These are phyloP conservation scores for Spizellomyces sp. DNA, from an alignment of 192 early-diverging fungal species.

Conservation along the genomic window DNA sequence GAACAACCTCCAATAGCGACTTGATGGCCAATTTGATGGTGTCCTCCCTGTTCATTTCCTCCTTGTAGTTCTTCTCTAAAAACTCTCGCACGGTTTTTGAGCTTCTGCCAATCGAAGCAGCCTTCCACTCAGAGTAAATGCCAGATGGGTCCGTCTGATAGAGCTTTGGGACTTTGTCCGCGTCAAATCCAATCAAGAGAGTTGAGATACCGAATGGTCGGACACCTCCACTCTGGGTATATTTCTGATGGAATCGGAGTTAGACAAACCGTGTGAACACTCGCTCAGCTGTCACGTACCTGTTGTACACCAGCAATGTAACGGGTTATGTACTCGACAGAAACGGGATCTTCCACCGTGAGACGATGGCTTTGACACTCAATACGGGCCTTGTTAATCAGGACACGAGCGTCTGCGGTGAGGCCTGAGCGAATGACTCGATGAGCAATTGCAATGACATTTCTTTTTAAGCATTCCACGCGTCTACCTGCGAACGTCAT, in stretches of 20 bases:
- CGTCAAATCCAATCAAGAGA: conserved; percentile 92
- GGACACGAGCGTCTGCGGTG: conserved; percentile 92
- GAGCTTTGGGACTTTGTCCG: conserved; percentile 83
- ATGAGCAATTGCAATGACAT: background rate
- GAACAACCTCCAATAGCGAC: conserved; percentile 95
- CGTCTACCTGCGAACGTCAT: conserved; percentile 88
- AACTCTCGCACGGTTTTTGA: conserved; percentile 98
- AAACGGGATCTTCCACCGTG: conserved; percentile 95
- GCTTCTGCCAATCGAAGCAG: conserved; percentile 93
- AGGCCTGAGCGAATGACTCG: conserved; percentile 61
- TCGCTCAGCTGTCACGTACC: conserved; percentile 47
- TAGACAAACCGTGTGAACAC: background rate
- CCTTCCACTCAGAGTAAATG: conserved; percentile 99
- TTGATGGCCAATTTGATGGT: conserved; percentile 89
- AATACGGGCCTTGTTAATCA: conserved; percentile 94
- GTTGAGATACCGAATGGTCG: conserved; percentile 98
- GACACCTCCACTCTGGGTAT: conserved; percentile 98
- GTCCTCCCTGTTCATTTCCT: conserved; percentile 77
- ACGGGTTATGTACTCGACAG: conserved; percentile 96
- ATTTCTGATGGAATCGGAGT: conserved; percentile 64
- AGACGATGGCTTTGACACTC: conserved; percentile 98
- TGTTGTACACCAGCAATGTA: conserved; percentile 97
- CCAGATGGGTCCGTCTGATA: conserved; percentile 99
- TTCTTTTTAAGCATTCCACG: background rate
- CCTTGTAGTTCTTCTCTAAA: conserved; percentile 95